These are phyloP conservation scores for Coffea eugenioides DNA, from an alignment of 257 asterid species.

Conservation along the genomic window DNA sequence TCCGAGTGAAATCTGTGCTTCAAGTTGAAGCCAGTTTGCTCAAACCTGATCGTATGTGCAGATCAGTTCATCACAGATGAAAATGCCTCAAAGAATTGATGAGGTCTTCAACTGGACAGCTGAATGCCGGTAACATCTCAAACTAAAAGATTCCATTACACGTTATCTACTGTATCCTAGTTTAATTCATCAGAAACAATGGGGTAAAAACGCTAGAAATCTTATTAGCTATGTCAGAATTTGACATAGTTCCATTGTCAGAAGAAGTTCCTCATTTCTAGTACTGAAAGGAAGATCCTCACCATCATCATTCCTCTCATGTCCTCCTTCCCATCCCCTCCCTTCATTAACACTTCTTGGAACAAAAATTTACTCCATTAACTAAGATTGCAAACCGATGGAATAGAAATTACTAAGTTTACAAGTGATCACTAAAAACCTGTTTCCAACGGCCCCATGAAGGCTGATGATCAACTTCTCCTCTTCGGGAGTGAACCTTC, in stretches of 20 bases:
- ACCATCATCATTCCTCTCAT: not conserved
- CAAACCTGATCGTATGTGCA: not conserved
- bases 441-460: conserved; percentile 93
- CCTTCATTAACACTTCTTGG: no score
- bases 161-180: not conserved
- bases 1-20: not conserved
- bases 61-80: not conserved
- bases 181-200: no score
- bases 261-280: no score
- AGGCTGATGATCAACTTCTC: conserved; percentile 86
- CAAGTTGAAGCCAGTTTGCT: conserved; percentile 1
- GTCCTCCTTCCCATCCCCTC: not conserved
- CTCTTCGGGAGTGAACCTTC: conserved; percentile 82
- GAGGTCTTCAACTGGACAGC: not conserved
- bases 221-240: not conserved
- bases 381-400: not conserved
- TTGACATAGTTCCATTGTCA: not conserved
- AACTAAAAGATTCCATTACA: not conserved
- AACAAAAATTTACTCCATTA: not conserved
- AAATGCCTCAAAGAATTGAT: not conserved
- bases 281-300: no score
- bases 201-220: not conserved
- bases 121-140: not conserved
- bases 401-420: not conserved
- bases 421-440: conserved; percentile 36